phyloP scores from a whole-genome alignment of 2,329 filamentous ascomycete genomes.

The Dothiorella sarmentorum region DNA sequence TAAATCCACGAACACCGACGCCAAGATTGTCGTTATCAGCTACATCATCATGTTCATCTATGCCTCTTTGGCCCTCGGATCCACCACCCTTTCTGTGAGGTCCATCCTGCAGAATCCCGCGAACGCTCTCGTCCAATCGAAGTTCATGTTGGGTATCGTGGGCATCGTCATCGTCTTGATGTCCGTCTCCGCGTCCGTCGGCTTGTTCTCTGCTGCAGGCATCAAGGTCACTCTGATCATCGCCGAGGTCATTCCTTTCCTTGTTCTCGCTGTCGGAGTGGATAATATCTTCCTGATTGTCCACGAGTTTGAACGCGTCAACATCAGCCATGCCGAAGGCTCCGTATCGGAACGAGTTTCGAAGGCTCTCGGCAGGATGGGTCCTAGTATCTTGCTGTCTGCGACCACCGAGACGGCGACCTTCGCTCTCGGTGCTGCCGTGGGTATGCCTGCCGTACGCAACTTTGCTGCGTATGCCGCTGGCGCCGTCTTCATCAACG shows the following conservation, averaged over 20 bases:
- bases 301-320: conserved; percentile 95
- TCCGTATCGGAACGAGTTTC: conserved; percentile 82
- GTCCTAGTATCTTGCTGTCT: conserved; percentile 91
- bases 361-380: conserved; percentile 89
- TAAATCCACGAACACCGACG: conserved; percentile 97
- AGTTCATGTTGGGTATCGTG: conserved; percentile 90
- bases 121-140: conserved; percentile 86
- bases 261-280: conserved; percentile 92
- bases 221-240: conserved; percentile 97
- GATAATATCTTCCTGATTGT: conserved; percentile 99
- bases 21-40: conserved; percentile 92
- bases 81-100: conserved; percentile 72
- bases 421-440: conserved; percentile 87
- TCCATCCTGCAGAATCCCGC: conserved; percentile 79
- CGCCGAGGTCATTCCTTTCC: conserved; percentile 95
- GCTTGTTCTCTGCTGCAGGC: conserved; percentile 85
- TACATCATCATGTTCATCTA: conserved; percentile 99
- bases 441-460: conserved; percentile 95
- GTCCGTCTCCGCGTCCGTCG: conserved; percentile 94
- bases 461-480: conserved; percentile 98
- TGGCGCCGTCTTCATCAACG: conserved; percentile 95
- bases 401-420: conserved; percentile 92
- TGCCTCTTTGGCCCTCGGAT: conserved; percentile 86
- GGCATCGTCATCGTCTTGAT: conserved; percentile 95
- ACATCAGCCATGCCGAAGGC: conserved; percentile 84